Base-by-base conservation (phyloP, 805 yeast genomes). In the Saccharomycopsis sp. region DNA sequence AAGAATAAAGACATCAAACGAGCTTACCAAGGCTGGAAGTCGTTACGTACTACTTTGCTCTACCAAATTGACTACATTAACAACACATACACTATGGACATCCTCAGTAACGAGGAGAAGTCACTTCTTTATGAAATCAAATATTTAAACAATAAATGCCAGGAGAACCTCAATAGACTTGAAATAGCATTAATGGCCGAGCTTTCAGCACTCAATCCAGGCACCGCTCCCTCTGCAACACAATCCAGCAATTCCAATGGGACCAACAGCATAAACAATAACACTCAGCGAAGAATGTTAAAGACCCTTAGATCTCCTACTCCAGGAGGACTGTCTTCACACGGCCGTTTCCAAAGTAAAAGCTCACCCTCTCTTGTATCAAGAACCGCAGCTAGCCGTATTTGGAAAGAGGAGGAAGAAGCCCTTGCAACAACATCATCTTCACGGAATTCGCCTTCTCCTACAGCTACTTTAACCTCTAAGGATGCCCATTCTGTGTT, bases 21-120 rank as follows among this genome's bases (percentile, higher is more conserved):
- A 17, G 87, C 91, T 1, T 70, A 85, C 20, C 81, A 79, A 60
- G 92, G 92, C 1, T 86, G 93, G 92, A 86, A 83, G 63, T 74
- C 83, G 1, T 70, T 87, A n/a, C 89, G 84, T 62, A 82, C 87
- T 1, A 78, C 80, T 53, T 75, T 84, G 1, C 74, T 82, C 53
- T 80, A 74, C 66, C 81, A 81, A 64, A 70, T 85, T 50, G 88
- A 84, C 20, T 60, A 68, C 56, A 64, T 86, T 64, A 78, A 85
- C 66, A 72, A 79, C 56, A 69, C 69, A 60, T 68, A 67, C 35
- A 44, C 29, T 35, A 29, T 51, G 17, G 53, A 50, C 19, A 12
- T n/a, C 12, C 52, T 62, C 17, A 49, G 62, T 12, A 50, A 42
- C 15, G 64, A 62, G 29, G 64, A 62, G 35, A 54, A 52, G 15